Conservation (phyloP, 495 filamentous ascomycete species). For the Podospora didyma region DNA sequence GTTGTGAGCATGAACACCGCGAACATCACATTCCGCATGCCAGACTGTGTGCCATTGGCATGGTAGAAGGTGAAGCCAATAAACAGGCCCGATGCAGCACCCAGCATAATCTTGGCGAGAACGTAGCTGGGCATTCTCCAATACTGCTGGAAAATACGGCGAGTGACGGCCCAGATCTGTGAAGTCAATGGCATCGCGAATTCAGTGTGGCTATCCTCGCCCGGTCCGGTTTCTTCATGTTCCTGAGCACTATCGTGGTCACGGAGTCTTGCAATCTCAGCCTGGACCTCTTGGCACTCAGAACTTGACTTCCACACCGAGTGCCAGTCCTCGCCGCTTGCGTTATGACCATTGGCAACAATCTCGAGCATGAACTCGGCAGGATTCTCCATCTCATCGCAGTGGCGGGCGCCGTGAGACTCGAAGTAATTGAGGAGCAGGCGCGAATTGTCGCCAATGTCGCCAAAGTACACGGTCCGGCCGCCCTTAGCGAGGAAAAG, state of each 20-base stretch:
- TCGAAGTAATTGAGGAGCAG: slow-evolving; percentile 46
- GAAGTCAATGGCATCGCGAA: slow-evolving; percentile 27
- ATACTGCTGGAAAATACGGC: slow-evolving; percentile 69
- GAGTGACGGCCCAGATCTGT: slow-evolving; percentile 44
- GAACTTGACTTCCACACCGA: slow-evolving; percentile 67
- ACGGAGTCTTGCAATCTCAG: slow-evolving; percentile 49
- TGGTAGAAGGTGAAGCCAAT: slow-evolving; percentile 77
- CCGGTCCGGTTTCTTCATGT: background rate
- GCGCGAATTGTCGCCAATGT: slow-evolving; percentile 42
- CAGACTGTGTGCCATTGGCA: slow-evolving; percentile 51
- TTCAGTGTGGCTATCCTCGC: slow-evolving; percentile 10
- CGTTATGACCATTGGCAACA: slow-evolving; percentile 57
- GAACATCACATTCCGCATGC: slow-evolving; percentile 64
- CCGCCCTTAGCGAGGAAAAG: slow-evolving; percentile 65
- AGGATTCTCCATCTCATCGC: slow-evolving; percentile 61
- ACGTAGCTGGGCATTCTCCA: slow-evolving; percentile 76
- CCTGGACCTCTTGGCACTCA: slow-evolving; percentile 57
- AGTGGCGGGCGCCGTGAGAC: slow-evolving; percentile 64
- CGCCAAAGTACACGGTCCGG: slow-evolving; percentile 64
- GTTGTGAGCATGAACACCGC: slow-evolving; percentile 71
- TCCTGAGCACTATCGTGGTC: background rate
- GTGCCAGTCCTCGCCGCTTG: slow-evolving; percentile 68
- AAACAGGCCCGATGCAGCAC: slow-evolving; percentile 50
- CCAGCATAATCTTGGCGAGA: slow-evolving; percentile 50
- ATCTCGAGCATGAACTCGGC: slow-evolving; percentile 89